Base-by-base conservation (phyloP, 2,329 filamentous ascomycete species). In the Colletotrichum godetiae region DNA sequence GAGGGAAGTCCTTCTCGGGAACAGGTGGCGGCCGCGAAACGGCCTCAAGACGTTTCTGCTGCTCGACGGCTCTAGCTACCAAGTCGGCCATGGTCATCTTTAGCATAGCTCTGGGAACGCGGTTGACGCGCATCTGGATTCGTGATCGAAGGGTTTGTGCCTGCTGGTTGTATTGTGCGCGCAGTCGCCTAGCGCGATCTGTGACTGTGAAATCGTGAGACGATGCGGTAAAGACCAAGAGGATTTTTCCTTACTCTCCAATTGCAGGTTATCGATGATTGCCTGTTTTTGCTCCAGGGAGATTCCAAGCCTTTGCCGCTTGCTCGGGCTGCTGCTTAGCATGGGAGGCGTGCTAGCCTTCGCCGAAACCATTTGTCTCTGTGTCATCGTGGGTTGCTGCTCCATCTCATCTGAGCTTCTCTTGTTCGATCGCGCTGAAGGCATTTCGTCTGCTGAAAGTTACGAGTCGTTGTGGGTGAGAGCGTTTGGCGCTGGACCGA, bases 71-170 rank as follows among this genome's bases (percentile, higher is more conserved):
- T 76, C 86, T 90, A 61, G 83, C 79, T 13, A 95, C 81, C 10
- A 98, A 87, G 57, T 98, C 95, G 68, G 92, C 91, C 88, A 99
- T 96, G 70, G 91, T 97, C 74, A 91, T 88, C 79, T 93, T 94
- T 73, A 96, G 92, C 75, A 98, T 85, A 19, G 92, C 89, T 77
- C 91, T 89, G 8, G 97, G 97, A 65, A 98, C 97, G 67, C 97
- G 92, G 81, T 98, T 98, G 81, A 98, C 90, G 83, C 97, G 94
- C 84, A 97, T 93, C 82, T 98, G 95, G 65, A 99, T 92, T 74
- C 96, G 92, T 73, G 95, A 92, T 74, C 93, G 91, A 52, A 98
- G 88, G 75, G 94, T 94, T 81, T 96, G 93, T 27, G 95, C 94
- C 82, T 98, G 95, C 11, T 97, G 89, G 72, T 93, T 92, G 85